Evolutionary conservation across 139 green algal genomes (phyloP).

Genomic region (Spirogloea muscicola): DNA sequence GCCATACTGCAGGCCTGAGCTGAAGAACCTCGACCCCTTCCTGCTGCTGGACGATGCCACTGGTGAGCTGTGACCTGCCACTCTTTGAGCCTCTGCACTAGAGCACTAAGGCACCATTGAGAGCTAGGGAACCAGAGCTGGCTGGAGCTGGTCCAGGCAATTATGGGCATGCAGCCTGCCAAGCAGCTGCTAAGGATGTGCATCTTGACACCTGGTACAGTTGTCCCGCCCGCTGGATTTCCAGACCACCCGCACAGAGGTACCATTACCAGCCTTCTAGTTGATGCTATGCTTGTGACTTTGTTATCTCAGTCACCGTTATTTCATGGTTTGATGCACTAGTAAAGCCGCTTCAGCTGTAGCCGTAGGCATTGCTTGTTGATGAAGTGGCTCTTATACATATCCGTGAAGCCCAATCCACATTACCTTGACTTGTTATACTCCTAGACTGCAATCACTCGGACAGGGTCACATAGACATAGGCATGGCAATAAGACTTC

Average conservation of each 20-base stretch:
- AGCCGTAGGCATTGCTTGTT: background rate
- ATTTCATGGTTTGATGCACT: background rate
- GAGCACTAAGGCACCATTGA: no score
- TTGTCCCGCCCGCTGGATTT: conserved; percentile 25
- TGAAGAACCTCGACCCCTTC: no score
- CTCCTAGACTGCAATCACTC: background rate
- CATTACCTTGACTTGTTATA: conserved; percentile 2
- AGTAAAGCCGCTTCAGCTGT: background rate
- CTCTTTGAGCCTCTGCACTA: no score
- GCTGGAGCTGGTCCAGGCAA: no score
- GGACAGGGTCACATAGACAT: background rate
- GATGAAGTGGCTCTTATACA: background rate
- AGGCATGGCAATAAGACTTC: background rate
- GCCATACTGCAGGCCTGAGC: no score
- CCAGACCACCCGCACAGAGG: conserved; percentile 43
- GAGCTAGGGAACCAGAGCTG: no score
- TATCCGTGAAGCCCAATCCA: background rate
- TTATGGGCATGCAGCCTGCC: no score
- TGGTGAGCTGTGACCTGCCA: no score
- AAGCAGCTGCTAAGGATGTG: no score
- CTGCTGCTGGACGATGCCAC: no score
- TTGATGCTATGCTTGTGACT: background rate
- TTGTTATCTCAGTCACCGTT: background rate
- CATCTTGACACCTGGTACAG: no score
- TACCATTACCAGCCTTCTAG: background rate